Evolutionary conservation across 1,139 yeast species (phyloP).

Genomic region (Yamadazyma buinensis): DNA sequence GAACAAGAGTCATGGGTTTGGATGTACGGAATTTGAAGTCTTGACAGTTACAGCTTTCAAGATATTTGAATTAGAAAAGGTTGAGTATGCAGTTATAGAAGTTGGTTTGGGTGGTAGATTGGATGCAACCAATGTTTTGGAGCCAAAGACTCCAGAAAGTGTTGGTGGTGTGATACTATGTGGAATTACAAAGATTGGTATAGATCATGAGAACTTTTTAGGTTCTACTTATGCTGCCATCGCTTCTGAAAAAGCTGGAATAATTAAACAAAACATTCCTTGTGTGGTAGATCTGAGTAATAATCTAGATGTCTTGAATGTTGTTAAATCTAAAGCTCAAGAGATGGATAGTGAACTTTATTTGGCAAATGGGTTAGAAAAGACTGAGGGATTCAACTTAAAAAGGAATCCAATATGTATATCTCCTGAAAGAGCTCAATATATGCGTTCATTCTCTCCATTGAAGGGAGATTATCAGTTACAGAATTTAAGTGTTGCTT

Average conservation of each 20-base stretch:
- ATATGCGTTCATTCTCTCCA: constrained; percentile 40
- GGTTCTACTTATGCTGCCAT: constrained; percentile 64
- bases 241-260: constrained; percentile 81
- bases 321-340: constrained; percentile 24
- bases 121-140: constrained; percentile 77
- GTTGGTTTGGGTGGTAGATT: constrained; percentile 88
- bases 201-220: constrained; percentile 76
- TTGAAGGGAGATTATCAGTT: constrained; percentile 70
- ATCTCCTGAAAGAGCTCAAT: constrained; percentile 7
- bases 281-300: constrained; percentile 76
- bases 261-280: constrained; percentile 57
- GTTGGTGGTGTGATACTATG: constrained; percentile 52
- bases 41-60: constrained; percentile 81
- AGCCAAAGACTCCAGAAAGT: constrained; percentile 19
- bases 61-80: constrained; percentile 56
- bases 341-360: constrained; percentile 15
- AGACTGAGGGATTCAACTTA: not conserved
- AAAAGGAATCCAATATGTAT: not conserved
- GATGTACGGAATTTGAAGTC: constrained; percentile 84
- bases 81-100: constrained; percentile 75
- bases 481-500: constrained; percentile 66
- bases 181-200: constrained; percentile 78
- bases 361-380: constrained; percentile 15
- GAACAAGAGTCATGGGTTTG: constrained; percentile 37
- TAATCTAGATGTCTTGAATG: constrained; percentile 44